Base-by-base conservation (phyloP, 768 basidiomycete genomes). In the Xanthoconium stramineum region DNA sequence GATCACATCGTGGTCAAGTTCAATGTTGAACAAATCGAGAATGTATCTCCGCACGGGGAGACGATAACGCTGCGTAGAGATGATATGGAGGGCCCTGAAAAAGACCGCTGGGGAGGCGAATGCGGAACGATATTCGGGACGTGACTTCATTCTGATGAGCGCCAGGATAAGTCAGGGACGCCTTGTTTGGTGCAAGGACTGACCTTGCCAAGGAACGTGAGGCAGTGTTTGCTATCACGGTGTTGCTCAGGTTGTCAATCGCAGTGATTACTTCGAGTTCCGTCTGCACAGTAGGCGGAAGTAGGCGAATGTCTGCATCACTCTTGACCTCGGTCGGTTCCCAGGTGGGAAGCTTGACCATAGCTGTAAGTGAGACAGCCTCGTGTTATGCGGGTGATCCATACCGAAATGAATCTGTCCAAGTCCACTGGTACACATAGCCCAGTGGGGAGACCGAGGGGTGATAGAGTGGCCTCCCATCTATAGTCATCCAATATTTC, bases 191-290 rank as follows among this genome's bases (percentile, higher is more conserved):
- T 20, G 42, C 52, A 53, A 45, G 39, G 19, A 70, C 80, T 60
- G 65, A 94, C 94, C 83, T 84, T 30, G 92, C 87, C 38, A 99
- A 76, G 17, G 92, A 88, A 45, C 93, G 83, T 24, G 97, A 98
- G 1, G 97, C 94, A 24, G 91, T 84, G 65, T 95, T 95, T 0
- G 95, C 94, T 55, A 98, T 90, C 49, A 98, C 94, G 19, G 94
- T 92, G 68, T 99, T 99, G 30, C 89, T 87, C 40, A 99, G 78
- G 68, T 98, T 98, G 64, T 94, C 89, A 48, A 99, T 91, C 5
- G 92, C 91, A 5, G 88, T 87, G 62, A 95, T 80, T 30, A 92
- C 86, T 62, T 96, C 92, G 6, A 85, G 78, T 64, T 98, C 95
- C 37, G 81, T 75, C 58, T 86, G 83, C 8, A 82, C 76, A 0